Percentiles rank a stretch among this genome's conserved stretches.
Evolutionary conservation across 495 filamentous ascomycete species (phyloP).

Genomic region (Penicillium nucicola): DNA sequence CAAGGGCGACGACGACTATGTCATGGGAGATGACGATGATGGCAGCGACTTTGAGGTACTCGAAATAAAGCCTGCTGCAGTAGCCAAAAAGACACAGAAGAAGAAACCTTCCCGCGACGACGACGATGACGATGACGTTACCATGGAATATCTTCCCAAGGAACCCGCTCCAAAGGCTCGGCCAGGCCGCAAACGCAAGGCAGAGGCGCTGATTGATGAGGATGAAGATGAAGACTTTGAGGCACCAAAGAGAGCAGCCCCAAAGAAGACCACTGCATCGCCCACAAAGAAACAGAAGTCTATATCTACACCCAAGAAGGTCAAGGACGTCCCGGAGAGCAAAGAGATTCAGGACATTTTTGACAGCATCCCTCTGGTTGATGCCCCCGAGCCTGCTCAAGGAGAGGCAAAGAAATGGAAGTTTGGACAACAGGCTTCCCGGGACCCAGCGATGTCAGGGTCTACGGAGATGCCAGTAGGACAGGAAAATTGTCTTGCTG

Average conservation of each 20-base stretch:
- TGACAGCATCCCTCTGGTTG: conserved; percentile 77
- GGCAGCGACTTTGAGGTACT: conserved; percentile 44
- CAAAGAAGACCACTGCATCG: conserved; percentile 27
- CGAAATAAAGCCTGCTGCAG: conserved; percentile 34
- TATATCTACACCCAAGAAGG: conserved; percentile 56
- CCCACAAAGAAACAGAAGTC: conserved; percentile 60
- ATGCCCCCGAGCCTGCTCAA: conserved; percentile 76
- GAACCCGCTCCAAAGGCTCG: conserved; percentile 29
- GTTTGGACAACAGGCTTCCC: conserved; percentile 52
- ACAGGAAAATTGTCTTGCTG: conserved; percentile 85
- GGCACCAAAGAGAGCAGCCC: conserved; percentile 29
- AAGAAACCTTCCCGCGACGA: conserved; percentile 44
- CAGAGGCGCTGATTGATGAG: conserved; percentile 44
- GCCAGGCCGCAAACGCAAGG: conserved; percentile 55
- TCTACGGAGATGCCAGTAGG: conserved; percentile 75
- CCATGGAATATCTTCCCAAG: conserved; percentile 46
- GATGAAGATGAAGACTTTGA: conserved; percentile 35
- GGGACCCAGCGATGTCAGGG: conserved; percentile 58
- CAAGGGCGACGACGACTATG: conserved; percentile 68
- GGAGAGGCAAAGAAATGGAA: conserved; percentile 69
- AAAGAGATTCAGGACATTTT: conserved; percentile 75
- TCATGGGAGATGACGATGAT: conserved; percentile 59
- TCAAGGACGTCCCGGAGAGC: conserved; percentile 57
- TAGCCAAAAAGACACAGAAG: conserved; percentile 32
- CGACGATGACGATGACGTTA: conserved; percentile 47